Percentiles rank a stretch among this genome's conserved stretches.
Conservation (phyloP, 2,329 filamentous ascomycete species). For the Pleomassaria siparia region DNA sequence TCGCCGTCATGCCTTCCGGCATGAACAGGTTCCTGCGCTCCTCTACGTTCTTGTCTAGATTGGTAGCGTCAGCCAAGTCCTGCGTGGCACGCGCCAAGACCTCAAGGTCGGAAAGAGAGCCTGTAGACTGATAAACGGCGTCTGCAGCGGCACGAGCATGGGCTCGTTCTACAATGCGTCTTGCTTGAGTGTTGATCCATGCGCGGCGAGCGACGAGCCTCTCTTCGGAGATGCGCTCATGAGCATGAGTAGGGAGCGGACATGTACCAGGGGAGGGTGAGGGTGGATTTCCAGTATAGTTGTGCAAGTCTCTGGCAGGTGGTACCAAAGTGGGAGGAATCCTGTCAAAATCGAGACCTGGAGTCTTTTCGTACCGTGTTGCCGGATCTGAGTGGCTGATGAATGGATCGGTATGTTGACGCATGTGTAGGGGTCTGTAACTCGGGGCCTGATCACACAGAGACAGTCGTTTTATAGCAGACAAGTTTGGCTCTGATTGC, state of each 20-base stretch:
- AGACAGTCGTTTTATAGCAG: neutral
- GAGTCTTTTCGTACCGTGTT: neutral
- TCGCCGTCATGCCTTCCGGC: conserved; percentile 11
- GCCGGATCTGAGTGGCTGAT: neutral
- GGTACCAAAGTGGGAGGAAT: neutral
- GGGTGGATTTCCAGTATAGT: no score
- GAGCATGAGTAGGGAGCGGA: neutral
- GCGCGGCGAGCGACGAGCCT: conserved; percentile 8
- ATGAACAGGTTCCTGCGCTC: conserved; percentile 21
- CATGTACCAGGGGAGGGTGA: neutral
- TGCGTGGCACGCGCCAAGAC: conserved; percentile 2
- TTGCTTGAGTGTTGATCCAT: conserved; percentile 18
- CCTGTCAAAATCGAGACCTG: neutral
- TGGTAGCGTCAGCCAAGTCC: conserved; percentile 4
- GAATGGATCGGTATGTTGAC: conserved; percentile 2
- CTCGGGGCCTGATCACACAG: neutral
- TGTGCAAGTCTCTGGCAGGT: neutral
- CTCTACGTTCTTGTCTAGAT: conserved; percentile 16
- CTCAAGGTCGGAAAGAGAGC: neutral
- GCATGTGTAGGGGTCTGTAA: neutral
- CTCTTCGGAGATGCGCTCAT: conserved; percentile 5
- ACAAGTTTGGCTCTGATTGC: neutral
- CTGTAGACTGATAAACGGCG: neutral
- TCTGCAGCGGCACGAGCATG: conserved; percentile 1
- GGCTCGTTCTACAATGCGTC: conserved; percentile 10